Percentiles rank a stretch among this genome's conserved stretches.
These are phyloP conservation scores for Cutaneotrichosporon dermatis DNA, from an alignment of 1,284 basidiomycete species.

Conservation along the genomic window DNA sequence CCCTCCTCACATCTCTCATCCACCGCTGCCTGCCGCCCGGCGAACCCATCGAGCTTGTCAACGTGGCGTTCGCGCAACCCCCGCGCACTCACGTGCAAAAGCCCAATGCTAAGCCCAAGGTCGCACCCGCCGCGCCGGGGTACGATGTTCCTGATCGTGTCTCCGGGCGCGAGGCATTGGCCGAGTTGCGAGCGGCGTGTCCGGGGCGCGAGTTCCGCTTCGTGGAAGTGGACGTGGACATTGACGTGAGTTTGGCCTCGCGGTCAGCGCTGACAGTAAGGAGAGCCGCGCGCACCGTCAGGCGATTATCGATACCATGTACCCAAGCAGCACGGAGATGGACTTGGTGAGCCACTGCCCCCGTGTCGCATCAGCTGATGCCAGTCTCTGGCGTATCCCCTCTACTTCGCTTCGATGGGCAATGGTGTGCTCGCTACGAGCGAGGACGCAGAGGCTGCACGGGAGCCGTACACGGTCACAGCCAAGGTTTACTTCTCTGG, in stretches of 20 bases:
- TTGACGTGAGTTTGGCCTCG: no score
- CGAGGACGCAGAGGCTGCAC: conserved; percentile 23
- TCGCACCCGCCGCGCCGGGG: no score
- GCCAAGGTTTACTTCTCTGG: conserved; percentile 86
- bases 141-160: conserved; percentile 78
- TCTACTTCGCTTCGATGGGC: conserved; percentile 86
- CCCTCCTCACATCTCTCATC: conserved; percentile 73
- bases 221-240: conserved; percentile 66
- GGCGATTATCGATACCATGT: conserved; percentile 69
- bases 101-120: no score
- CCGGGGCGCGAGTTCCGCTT: conserved; percentile 83
- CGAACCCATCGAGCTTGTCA: conserved; percentile 88
- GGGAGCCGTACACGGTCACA: conserved; percentile 59
- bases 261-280: conserved; percentile 26
- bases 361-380: not conserved
- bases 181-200: conserved; percentile 67
- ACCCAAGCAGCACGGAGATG: conserved; percentile 80
- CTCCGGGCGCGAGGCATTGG: conserved; percentile 70
- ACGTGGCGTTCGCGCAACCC: conserved; percentile 94
- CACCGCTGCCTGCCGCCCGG: conserved; percentile 65
- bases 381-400: conserved; percentile 81
- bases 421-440: conserved; percentile 19
- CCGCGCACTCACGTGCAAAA: not conserved
- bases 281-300: conserved; percentile 61
- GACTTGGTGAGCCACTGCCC: conserved; percentile 60